Percentiles rank a stretch among this genome's conserved stretches.
These are phyloP conservation scores for Candida montana DNA, from an alignment of 805 yeast species.

Conservation along the genomic window DNA sequence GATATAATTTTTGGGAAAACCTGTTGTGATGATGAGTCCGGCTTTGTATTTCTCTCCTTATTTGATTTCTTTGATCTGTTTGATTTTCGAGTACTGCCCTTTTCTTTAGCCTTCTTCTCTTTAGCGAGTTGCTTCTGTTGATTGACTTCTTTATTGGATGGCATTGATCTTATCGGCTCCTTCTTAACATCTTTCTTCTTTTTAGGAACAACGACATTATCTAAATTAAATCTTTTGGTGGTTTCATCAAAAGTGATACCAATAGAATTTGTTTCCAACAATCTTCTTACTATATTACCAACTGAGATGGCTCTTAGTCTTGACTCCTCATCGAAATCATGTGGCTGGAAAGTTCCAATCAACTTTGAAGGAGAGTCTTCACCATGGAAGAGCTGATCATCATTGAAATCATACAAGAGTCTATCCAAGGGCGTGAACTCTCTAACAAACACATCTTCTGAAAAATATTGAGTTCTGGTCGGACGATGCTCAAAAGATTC, in stretches of 20 bases:
- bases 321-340: slow-evolving; percentile 28
- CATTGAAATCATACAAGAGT: slow-evolving; percentile 58
- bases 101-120: neutral
- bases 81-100: neutral
- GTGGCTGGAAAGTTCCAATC: slow-evolving; percentile 22
- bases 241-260: slow-evolving; percentile 26
- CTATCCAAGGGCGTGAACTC: slow-evolving; percentile 54
- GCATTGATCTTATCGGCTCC: neutral
- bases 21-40: too few relatives aligned
- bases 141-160: neutral
- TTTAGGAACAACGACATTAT: slow-evolving; percentile 7
- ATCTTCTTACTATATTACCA: slow-evolving; percentile 27
- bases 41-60: too few relatives aligned
- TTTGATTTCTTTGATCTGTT: neutral
- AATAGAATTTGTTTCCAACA: slow-evolving; percentile 24
- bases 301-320: slow-evolving; percentile 30
- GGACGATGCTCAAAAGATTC: slow-evolving; percentile 31
- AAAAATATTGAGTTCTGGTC: slow-evolving; percentile 46
- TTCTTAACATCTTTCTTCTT: slow-evolving; percentile 1
- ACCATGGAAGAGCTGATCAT: slow-evolving; percentile 24
- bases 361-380: slow-evolving; percentile 14
- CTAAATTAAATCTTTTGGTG: slow-evolving; percentile 13
- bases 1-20: too few relatives aligned
- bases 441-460: slow-evolving; percentile 58
- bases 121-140: neutral